Percentiles rank a stretch among this genome's conserved stretches.
Evolutionary conservation across 1,284 basidiomycete species (phyloP).

Genomic region (Caloboletus inedulis): DNA sequence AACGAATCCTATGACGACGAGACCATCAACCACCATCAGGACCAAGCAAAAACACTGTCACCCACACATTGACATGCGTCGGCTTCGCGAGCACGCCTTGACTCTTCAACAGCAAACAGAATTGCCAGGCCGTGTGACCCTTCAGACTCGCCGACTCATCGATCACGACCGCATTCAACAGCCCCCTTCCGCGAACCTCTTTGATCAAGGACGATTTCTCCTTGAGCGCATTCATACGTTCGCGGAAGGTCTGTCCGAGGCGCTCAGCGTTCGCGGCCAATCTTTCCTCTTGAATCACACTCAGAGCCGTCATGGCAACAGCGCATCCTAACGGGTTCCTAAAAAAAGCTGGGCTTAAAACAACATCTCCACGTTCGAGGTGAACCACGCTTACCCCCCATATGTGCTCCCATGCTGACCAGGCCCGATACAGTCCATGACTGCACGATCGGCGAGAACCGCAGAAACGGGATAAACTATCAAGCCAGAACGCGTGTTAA

Average conservation of each 20-base stretch:
- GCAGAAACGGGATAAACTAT: conserved; percentile 95
- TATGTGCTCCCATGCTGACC: conserved; percentile 98
- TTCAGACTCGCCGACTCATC: conserved; percentile 77
- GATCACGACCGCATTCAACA: conserved; percentile 94
- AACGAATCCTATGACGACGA: conserved; percentile 68
- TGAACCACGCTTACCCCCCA: conserved; percentile 61
- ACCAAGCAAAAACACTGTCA: conserved; percentile 14
- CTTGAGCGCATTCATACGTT: conserved; percentile 55
- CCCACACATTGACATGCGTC: conserved; percentile 91
- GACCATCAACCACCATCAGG: conserved; percentile 1
- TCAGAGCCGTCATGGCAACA: conserved; percentile 87
- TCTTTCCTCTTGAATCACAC: conserved; percentile 85
- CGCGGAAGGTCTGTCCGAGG: conserved; percentile 83
- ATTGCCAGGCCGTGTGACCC: conserved; percentile 90
- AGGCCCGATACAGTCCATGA: conserved; percentile 96
- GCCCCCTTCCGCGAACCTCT: conserved; percentile 78
- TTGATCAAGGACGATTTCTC: conserved; percentile 64
- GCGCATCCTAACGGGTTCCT: conserved; percentile 96
- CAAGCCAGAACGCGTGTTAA: conserved; percentile 13
- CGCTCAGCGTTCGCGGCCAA: conserved; percentile 74
- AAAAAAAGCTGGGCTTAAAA: background rate
- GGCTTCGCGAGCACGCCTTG: conserved; percentile 93
- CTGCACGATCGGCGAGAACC: conserved; percentile 83
- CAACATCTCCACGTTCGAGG: background rate
- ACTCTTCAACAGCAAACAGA: conserved; percentile 91